These are phyloP conservation scores for Hypocreales sp. DNA, from an alignment of 2,329 filamentous ascomycete species.

Conservation along the genomic window DNA sequence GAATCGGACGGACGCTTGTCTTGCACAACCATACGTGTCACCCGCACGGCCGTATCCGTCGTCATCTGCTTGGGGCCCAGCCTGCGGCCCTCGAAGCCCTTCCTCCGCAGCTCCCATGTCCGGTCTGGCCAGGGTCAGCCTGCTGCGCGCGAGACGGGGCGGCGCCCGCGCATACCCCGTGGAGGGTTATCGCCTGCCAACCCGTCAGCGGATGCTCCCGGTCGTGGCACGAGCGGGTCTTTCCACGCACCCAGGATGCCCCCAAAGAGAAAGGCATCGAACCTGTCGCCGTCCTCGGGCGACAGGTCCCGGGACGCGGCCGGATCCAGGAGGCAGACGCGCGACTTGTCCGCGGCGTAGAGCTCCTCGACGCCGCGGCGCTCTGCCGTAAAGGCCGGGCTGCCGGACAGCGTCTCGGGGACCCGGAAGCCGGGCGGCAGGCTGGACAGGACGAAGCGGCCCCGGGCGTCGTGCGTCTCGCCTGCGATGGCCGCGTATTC, in stretches of 20 bases:
- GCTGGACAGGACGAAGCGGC: conserved; percentile 69
- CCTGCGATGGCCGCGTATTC: conserved; percentile 81
- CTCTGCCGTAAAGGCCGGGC: conserved; percentile 55
- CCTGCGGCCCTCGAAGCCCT: conserved; percentile 77
- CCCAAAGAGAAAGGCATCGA: conserved; percentile 89
- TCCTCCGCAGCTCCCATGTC: conserved; percentile 87
- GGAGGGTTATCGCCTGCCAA: conserved; percentile 76
- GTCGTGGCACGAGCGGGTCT: neutral
- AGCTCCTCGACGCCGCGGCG: conserved; percentile 68
- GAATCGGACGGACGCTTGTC: conserved; percentile 48
- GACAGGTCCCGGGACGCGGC: conserved; percentile 65
- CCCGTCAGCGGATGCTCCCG: conserved; percentile 4
- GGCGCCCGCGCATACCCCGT: conserved; percentile 44
- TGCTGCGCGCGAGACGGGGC: conserved; percentile 1
- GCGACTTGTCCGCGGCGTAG: conserved; percentile 55
- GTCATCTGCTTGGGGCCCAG: conserved; percentile 95
- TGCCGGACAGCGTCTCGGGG: conserved; percentile 36
- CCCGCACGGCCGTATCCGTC: conserved; percentile 89
- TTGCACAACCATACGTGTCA: conserved; percentile 79
- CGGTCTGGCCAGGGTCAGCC: conserved; percentile 44
- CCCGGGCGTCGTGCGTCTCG: conserved; percentile 54
- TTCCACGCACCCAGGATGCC: conserved; percentile 67
- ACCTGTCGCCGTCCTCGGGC: conserved; percentile 66
- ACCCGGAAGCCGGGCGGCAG: conserved; percentile 56
- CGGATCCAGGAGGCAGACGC: conserved; percentile 82